Evolutionary conservation across 805 yeast species (phyloP).

Genomic region (Saturnispora silvae): DNA sequence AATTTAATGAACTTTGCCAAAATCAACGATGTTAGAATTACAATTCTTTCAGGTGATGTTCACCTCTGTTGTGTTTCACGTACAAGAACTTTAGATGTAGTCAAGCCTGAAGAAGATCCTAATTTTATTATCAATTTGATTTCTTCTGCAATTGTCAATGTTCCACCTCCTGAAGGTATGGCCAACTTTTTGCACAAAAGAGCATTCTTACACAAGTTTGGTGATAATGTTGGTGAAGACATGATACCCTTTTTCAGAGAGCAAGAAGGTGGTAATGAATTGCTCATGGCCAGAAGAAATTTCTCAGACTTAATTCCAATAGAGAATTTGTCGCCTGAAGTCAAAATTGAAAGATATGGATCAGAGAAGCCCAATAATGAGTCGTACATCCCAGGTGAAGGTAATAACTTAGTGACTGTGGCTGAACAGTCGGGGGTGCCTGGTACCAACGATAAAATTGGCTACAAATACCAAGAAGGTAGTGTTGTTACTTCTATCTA

Average conservation of each 20-base stretch:
- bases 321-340: conserved; percentile 23
- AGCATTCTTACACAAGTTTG: conserved; percentile 58
- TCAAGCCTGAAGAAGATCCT: conserved; percentile 58
- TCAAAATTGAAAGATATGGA: conserved; percentile 19
- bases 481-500: conserved; percentile 62
- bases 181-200: conserved; percentile 62
- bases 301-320: conserved; percentile 60
- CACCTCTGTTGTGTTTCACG: conserved; percentile 82
- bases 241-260: conserved; percentile 58
- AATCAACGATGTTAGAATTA: conserved; percentile 54
- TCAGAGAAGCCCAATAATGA: conserved; percentile 8
- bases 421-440: not conserved
- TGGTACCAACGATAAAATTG: conserved; percentile 17
- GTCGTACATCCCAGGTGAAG: conserved; percentile 9
- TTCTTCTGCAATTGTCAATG: conserved; percentile 82
- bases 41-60: conserved; percentile 88
- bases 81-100: conserved; percentile 38
- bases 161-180: conserved; percentile 89
- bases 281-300: conserved; percentile 55
- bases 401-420: not conserved
- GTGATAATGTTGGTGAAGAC: conserved; percentile 61
- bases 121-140: conserved; percentile 73
- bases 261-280: conserved; percentile 43
- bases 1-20: conserved; percentile 59
- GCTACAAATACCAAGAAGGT: conserved; percentile 46